A percentile compares a stretch with the other conserved stretches of the same genome.
phyloP scores from a whole-genome alignment of 1,139 yeast genomes.

The Sugiyamaella grinbergsii region DNA sequence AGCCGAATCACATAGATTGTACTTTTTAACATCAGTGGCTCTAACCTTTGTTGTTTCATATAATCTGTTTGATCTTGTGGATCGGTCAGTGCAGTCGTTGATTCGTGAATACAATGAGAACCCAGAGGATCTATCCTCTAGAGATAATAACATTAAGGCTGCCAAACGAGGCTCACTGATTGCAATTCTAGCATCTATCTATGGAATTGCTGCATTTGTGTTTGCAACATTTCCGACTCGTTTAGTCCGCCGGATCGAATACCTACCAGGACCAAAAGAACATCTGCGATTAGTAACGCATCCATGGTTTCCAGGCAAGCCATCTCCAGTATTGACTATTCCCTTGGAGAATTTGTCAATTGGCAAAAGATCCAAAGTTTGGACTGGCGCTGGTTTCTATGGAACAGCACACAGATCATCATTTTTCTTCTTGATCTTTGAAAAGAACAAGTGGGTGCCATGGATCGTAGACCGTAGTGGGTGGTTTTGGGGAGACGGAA shows the following conservation, averaged over 20 bases:
- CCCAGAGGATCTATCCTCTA: conserved; percentile 44
- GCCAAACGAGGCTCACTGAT: conserved; percentile 48
- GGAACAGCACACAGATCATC: conserved; percentile 77
- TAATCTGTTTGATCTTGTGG: conserved; percentile 59
- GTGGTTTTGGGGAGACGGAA: conserved; percentile 89
- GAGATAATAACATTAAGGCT: conserved; percentile 44
- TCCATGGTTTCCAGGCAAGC: conserved; percentile 71
- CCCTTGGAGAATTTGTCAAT: conserved; percentile 60
- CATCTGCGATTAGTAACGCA: conserved; percentile 69
- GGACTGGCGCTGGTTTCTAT: conserved; percentile 85
- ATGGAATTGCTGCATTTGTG: conserved; percentile 47
- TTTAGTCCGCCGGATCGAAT: conserved; percentile 74
- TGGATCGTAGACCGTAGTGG: conserved; percentile 86
- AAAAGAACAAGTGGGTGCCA: conserved; percentile 55
- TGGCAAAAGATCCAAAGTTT: conserved; percentile 65
- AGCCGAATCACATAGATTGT: conserved; percentile 79
- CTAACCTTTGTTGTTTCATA: conserved; percentile 70
- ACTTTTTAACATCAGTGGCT: conserved; percentile 69
- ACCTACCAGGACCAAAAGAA: conserved; percentile 57
- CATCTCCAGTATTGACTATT: conserved; percentile 72
- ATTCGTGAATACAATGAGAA: conserved; percentile 62
- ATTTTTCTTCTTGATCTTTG: conserved; percentile 72
- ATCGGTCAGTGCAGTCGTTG: conserved; percentile 61
- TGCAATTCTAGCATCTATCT: conserved; percentile 48
- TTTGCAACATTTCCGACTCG: conserved; percentile 63